phyloP scores from a whole-genome alignment of 2,329 filamentous ascomycete species.

The Mariannaea sp. region DNA sequence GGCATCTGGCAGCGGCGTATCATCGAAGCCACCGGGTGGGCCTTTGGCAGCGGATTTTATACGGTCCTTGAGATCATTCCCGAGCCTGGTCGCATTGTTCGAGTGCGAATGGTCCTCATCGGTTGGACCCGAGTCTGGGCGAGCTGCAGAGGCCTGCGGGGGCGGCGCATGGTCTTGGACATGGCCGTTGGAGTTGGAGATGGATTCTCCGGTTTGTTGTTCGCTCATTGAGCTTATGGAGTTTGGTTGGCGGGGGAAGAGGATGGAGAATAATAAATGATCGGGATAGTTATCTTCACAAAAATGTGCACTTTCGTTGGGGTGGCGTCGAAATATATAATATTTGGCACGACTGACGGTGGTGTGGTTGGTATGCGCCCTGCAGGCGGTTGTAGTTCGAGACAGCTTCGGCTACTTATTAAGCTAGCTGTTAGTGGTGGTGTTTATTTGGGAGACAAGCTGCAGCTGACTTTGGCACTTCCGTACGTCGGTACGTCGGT shows the following conservation, averaged over 20 bases:
- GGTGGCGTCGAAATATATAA: constrained; percentile 5
- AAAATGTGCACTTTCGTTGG: constrained; percentile 8
- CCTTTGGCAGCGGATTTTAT: constrained; percentile 36
- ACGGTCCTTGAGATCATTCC: constrained; percentile 33
- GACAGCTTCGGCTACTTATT: neutral
- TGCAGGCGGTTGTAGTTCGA: neutral
- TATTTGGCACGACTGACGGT: constrained; percentile 11
- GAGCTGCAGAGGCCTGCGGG: neutral
- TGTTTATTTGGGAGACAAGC: neutral
- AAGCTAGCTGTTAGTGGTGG: neutral
- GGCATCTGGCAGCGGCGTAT: constrained; percentile 74
- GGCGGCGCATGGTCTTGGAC: neutral
- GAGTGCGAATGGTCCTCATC: constrained; percentile 22
- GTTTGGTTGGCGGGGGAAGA: constrained; percentile 18
- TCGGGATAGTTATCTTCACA: constrained; percentile 8
- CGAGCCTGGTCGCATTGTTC: constrained; percentile 16
- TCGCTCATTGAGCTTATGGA: constrained; percentile 21
- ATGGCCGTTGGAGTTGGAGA: constrained; percentile 10
- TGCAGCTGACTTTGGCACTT: neutral
- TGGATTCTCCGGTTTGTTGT: constrained; percentile 10
- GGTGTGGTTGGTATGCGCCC: constrained; percentile 32
- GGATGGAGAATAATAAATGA: neutral
- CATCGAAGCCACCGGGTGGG: constrained; percentile 79
- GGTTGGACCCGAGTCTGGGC: constrained; percentile 3
- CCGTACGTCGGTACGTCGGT: too few species aligned